Conservation (phyloP, 73 alveolate species). For the Effrenium voratum region DNA sequence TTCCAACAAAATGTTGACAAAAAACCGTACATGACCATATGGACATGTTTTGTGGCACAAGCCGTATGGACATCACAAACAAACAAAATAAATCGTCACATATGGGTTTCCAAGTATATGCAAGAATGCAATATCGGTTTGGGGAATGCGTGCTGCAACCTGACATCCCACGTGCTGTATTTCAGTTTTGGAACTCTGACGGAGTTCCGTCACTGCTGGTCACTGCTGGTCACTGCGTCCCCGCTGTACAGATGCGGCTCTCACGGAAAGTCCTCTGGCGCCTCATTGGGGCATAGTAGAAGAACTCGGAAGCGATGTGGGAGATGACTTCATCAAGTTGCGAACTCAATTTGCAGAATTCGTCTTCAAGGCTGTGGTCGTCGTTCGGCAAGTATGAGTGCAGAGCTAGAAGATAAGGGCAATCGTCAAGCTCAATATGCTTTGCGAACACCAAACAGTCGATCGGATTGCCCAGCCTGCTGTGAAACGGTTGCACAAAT, state of each 20-base stretch:
- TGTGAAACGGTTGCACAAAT: slow-evolving; percentile 70
- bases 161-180: too few relatives aligned
- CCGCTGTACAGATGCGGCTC: too few relatives aligned
- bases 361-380: slow-evolving; percentile 35
- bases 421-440: slow-evolving; percentile 53
- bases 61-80: too few relatives aligned
- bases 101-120: too few relatives aligned
- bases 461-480: slow-evolving; percentile 58
- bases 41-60: too few relatives aligned
- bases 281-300: slow-evolving; percentile 88
- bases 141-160: too few relatives aligned
- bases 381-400: neutral
- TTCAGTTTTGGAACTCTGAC: slow-evolving; percentile 16
- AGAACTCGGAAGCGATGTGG: slow-evolving; percentile 70
- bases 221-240: neutral
- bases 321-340: slow-evolving; percentile 54
- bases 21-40: too few relatives aligned
- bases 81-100: too few relatives aligned
- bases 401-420: slow-evolving; percentile 64
- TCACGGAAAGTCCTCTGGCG: slow-evolving; percentile 31
- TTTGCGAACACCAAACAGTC: slow-evolving; percentile 51
- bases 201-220: slow-evolving; percentile 17
- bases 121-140: too few relatives aligned
- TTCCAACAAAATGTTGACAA: too few relatives aligned
- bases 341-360: slow-evolving; percentile 35